Percentiles rank a stretch among this genome's conserved stretches.
Evolutionary conservation across 306 rosid species (phyloP).

Genomic region (Potentilla sterilis): DNA sequence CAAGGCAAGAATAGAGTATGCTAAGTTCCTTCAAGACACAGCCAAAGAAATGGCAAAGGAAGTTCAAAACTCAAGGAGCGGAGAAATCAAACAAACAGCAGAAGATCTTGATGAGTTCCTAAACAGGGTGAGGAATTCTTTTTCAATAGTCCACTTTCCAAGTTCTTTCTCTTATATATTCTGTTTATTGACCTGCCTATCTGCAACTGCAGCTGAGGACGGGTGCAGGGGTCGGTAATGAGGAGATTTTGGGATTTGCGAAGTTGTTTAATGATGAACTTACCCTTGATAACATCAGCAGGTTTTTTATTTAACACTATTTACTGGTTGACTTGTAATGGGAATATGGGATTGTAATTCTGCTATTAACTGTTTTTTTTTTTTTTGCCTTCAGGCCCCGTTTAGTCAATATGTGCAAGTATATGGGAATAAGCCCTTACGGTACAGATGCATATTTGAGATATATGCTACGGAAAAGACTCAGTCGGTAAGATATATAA

Average conservation of each 20-base stretch:
- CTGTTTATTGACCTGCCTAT: slow-evolving; percentile 14
- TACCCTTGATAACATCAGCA: slow-evolving; percentile 93
- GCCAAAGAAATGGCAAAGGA: slow-evolving; percentile 99
- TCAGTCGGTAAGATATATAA: slow-evolving; percentile 54
- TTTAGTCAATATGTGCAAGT: slow-evolving; percentile 94
- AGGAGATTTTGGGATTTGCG: slow-evolving; percentile 93
- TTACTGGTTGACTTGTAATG: slow-evolving; percentile 4
- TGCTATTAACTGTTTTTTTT: slow-evolving; percentile 8
- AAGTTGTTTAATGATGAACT: slow-evolving; percentile 96
- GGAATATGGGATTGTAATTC: not conserved
- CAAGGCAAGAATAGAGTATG: slow-evolving; percentile 92
- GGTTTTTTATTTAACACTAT: slow-evolving; percentile 40
- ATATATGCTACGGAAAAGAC: slow-evolving; percentile 77
- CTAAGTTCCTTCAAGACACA: slow-evolving; percentile 92
- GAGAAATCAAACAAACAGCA: slow-evolving; percentile 87
- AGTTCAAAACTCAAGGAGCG: slow-evolving; percentile 82
- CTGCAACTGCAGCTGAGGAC: slow-evolving; percentile 64
- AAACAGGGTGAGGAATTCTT: slow-evolving; percentile 45
- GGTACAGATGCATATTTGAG: slow-evolving; percentile 92
- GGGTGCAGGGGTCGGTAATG: slow-evolving; percentile 74
- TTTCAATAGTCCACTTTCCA: slow-evolving; percentile 11
- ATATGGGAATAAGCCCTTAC: slow-evolving; percentile 88
- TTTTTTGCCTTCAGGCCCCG: slow-evolving; percentile 69
- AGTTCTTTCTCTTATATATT: slow-evolving; percentile 13
- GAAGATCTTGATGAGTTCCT: slow-evolving; percentile 91